phyloP scores from a whole-genome alignment of 2,329 filamentous ascomycete genomes.

The Pseudonectria buxi region DNA sequence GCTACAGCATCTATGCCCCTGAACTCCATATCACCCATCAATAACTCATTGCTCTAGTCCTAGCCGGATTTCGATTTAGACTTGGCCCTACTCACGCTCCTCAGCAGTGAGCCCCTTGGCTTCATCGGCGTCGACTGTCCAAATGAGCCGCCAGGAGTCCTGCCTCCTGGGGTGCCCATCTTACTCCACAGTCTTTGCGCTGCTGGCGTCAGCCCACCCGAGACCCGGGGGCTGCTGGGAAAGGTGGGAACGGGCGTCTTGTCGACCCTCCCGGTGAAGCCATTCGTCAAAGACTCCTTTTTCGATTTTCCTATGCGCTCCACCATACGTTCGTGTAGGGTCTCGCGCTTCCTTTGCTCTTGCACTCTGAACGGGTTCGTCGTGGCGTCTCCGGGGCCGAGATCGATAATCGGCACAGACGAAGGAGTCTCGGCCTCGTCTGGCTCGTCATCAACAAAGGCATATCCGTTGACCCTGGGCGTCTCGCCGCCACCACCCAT shows the following conservation, averaged over 20 bases:
- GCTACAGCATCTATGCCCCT: too few relatives aligned
- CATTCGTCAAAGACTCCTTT: slow-evolving; percentile 51
- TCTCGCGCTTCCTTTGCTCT: slow-evolving; percentile 69
- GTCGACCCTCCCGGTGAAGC: slow-evolving; percentile 52
- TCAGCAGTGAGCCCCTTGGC: slow-evolving; percentile 32
- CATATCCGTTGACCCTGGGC: slow-evolving; percentile 85
- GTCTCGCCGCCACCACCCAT: slow-evolving; percentile 61
- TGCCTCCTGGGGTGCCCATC: slow-evolving; percentile 42
- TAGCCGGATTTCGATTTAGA: slow-evolving; percentile 15
- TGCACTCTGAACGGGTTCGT: slow-evolving; percentile 78
- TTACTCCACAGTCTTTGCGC: slow-evolving; percentile 62
- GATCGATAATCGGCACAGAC: slow-evolving; percentile 40
- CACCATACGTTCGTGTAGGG: slow-evolving; percentile 78
- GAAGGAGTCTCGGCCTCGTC: slow-evolving; percentile 30
- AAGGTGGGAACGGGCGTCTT: slow-evolving; percentile 62
- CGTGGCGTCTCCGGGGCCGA: slow-evolving; percentile 54
- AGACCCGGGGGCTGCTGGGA: slow-evolving; percentile 56
- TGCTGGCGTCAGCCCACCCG: slow-evolving; percentile 62
- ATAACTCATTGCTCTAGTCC: too few relatives aligned
- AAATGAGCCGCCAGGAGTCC: slow-evolving; percentile 26
- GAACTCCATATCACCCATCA: too few relatives aligned
- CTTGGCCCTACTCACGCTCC: slow-evolving; percentile 23
- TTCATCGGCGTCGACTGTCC: slow-evolving; percentile 31
- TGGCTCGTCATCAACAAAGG: slow-evolving; percentile 81
- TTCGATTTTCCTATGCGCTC: slow-evolving; percentile 72